These are phyloP conservation scores for Globisporangium paddicum DNA, from an alignment of 352 stramenopile species.

Conservation along the genomic window DNA sequence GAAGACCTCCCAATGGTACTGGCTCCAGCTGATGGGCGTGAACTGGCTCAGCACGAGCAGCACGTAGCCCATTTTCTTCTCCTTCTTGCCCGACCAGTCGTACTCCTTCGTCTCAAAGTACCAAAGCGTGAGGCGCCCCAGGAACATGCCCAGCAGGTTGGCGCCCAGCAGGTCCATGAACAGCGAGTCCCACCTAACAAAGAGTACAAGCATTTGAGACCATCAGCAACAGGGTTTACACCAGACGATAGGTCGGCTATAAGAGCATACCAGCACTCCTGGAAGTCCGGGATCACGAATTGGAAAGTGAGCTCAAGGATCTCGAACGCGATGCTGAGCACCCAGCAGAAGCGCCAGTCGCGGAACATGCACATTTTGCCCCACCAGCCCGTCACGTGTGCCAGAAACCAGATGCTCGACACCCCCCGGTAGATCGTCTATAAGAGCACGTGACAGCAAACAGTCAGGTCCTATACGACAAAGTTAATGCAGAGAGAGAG, in stretches of 20 bases:
- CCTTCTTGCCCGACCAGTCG: constrained; percentile 84
- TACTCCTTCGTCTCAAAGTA: constrained; percentile 87
- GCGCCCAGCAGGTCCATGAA: constrained; percentile 90
- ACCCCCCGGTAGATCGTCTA: constrained; percentile 62
- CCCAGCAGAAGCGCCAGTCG: constrained; percentile 91
- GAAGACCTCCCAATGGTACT: constrained; percentile 91
- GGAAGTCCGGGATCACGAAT: constrained; percentile 91
- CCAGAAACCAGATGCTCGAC: constrained; percentile 83
- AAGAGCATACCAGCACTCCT: constrained; percentile 84
- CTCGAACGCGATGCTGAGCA: constrained; percentile 90
- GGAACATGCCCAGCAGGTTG: constrained; percentile 89
- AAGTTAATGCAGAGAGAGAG: too few relatives aligned
- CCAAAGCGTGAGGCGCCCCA: constrained; percentile 67
- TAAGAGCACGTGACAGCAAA: constrained; percentile 1
- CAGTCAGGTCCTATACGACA: too few relatives aligned
- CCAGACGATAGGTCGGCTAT: not conserved
- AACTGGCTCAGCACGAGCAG: constrained; percentile 82
- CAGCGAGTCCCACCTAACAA: constrained; percentile 87
- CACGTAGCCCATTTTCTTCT: constrained; percentile 63
- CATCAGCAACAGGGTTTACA: not conserved
- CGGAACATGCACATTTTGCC: constrained; percentile 94
- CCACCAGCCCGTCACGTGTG: constrained; percentile 86
- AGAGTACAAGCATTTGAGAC: not conserved
- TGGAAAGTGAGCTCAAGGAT: constrained; percentile 85
- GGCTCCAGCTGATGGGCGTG: constrained; percentile 83